Conservation (phyloP, 306 rosid genomes). For the Vigna trinervia region DNA sequence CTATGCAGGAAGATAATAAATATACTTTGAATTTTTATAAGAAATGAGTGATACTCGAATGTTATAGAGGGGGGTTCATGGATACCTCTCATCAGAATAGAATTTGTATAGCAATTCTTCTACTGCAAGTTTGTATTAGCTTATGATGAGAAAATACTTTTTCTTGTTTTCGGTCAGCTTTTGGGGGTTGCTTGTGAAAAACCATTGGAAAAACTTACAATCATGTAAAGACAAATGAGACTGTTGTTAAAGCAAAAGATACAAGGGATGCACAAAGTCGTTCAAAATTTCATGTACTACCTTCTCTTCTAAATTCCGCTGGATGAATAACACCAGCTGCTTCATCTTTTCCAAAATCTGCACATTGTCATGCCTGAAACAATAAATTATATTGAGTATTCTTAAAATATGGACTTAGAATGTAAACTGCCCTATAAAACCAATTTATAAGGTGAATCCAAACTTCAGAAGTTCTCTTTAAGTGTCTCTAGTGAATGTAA, state of each 20-base stretch:
- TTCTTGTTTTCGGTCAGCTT: background rate
- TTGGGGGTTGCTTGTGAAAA: background rate
- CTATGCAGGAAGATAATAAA: too few species aligned
- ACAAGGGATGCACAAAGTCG: background rate
- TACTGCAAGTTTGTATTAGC: background rate
- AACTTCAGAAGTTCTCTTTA: background rate
- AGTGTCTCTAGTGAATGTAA: background rate
- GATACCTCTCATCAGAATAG: too few species aligned
- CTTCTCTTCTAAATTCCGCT: conserved; percentile 87
- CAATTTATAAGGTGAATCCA: background rate
- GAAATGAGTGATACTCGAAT: too few species aligned
- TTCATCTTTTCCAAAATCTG: conserved; percentile 90
- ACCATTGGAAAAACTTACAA: background rate
- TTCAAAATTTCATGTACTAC: conserved; percentile 48
- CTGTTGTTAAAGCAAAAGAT: conserved; percentile 14
- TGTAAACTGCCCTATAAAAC: background rate
- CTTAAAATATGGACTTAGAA: background rate
- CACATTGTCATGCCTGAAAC: conserved; percentile 85
- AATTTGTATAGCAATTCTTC: background rate
- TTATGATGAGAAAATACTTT: background rate
- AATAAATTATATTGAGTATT: conserved; percentile 38
- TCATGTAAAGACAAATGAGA: conserved; percentile 30
- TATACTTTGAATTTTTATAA: too few species aligned
- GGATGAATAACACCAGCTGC: conserved; percentile 87
- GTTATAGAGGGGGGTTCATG: too few species aligned